phyloP scores from a whole-genome alignment of 768 basidiomycete species.

The Lactarius hengduanensis region DNA sequence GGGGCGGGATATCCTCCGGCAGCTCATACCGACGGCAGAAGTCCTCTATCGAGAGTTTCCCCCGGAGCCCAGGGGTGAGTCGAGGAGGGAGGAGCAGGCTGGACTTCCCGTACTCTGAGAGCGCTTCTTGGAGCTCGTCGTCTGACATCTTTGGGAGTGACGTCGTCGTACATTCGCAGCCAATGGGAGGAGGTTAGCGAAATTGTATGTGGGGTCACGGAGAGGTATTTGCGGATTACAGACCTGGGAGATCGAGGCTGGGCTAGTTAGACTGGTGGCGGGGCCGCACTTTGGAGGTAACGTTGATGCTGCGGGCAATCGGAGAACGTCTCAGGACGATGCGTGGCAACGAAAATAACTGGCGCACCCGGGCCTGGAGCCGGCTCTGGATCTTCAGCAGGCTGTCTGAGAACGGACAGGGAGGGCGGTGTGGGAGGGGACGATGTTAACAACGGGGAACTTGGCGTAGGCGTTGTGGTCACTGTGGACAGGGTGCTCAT shows the following conservation, averaged over 20 bases:
- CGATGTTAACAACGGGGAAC: not conserved
- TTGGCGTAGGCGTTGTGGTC: not conserved
- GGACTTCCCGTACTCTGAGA: slow-evolving; percentile 3
- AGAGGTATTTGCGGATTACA: slow-evolving; percentile 4
- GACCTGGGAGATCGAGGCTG: slow-evolving; percentile 19
- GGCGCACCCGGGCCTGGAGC: not conserved
- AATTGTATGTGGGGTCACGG: not conserved
- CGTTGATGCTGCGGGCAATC: not conserved
- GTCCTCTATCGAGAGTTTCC: slow-evolving; percentile 7
- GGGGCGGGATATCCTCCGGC: slow-evolving; percentile 8
- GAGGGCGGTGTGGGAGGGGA: not conserved
- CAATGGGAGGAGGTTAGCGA: not conserved
- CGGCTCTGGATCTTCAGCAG: not conserved
- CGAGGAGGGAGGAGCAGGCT: slow-evolving; percentile 17
- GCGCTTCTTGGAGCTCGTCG: slow-evolving; percentile 14
- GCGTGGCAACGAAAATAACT: not conserved
- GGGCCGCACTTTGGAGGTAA: not conserved
- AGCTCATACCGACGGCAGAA: slow-evolving; percentile 18
- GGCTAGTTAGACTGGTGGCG: not conserved
- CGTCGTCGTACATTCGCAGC: not conserved
- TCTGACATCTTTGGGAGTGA: slow-evolving; percentile 17
- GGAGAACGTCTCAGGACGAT: not conserved
- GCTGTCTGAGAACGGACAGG: not conserved
- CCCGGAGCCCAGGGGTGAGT: slow-evolving; percentile 10
- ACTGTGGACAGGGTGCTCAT: not conserved